phyloP scores from a whole-genome alignment of 1,139 yeast genomes.

The Blastobotrys serpentis region DNA sequence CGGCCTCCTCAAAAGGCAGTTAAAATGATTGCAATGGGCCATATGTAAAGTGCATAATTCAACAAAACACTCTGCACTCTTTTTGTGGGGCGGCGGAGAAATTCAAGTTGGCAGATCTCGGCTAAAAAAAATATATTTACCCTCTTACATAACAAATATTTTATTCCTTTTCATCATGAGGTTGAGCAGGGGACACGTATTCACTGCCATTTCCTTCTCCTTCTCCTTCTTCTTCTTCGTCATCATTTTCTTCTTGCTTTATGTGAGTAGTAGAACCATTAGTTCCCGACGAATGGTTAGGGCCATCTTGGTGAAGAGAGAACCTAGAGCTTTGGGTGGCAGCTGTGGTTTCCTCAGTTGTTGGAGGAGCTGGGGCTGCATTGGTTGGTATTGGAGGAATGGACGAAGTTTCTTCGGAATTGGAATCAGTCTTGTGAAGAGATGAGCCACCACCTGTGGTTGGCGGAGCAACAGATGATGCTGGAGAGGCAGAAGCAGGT shows the following conservation, averaged over 20 bases:
- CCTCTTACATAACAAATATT: too few species aligned
- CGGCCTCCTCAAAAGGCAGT: slow-evolving; percentile 25
- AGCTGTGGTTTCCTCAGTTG: slow-evolving; percentile 12
- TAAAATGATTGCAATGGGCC: slow-evolving; percentile 22
- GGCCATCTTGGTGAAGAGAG: slow-evolving; percentile 14
- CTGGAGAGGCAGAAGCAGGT: slow-evolving; percentile 12
- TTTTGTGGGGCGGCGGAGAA: too few species aligned
- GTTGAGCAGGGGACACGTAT: too few species aligned
- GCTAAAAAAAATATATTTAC: too few species aligned
- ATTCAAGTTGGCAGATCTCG: too few species aligned
- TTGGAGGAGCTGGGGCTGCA: background rate
- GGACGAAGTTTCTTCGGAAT: slow-evolving; percentile 9
- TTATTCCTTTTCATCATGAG: background rate
- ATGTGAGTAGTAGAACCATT: slow-evolving; percentile 3
- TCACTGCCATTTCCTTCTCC: too few species aligned
- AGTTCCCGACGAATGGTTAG: slow-evolving; percentile 8
- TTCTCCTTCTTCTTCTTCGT: background rate
- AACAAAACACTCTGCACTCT: too few species aligned
- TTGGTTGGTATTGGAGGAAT: background rate
- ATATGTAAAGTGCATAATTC: slow-evolving; percentile 3
- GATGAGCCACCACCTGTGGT: slow-evolving; percentile 7
- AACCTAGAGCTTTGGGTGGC: slow-evolving; percentile 13
- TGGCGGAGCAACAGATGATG: slow-evolving; percentile 8
- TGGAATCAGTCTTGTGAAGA: too few species aligned
- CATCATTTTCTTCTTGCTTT: slow-evolving; percentile 6